Conservation (phyloP, 805 yeast species). For the Clavispora vitiphila region DNA sequence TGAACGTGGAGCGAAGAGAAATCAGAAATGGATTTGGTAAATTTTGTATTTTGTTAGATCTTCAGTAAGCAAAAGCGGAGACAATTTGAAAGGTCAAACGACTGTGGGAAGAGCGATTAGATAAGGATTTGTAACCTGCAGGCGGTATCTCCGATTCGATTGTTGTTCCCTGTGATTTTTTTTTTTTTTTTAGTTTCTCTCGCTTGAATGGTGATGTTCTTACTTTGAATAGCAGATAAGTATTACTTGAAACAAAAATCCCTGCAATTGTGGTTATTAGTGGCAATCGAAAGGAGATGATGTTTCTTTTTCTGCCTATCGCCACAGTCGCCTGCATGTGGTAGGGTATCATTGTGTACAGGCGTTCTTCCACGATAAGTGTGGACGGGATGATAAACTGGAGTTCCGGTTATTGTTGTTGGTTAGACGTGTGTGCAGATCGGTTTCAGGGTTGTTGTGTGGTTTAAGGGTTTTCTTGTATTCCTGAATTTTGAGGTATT, state of each 20-base stretch:
- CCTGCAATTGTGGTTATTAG: too few species aligned
- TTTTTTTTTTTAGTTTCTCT: too few species aligned
- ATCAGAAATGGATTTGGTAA: not conserved
- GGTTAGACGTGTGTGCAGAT: not conserved
- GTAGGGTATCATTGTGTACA: too few species aligned
- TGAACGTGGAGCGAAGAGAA: not conserved
- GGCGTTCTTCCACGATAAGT: not conserved
- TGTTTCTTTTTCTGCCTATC: not conserved
- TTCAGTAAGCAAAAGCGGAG: not conserved
- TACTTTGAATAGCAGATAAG: too few species aligned
- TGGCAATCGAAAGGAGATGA: too few species aligned
- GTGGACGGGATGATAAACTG: too few species aligned
- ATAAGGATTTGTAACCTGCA: not conserved
- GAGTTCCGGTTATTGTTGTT: too few species aligned
- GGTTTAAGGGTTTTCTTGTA: too few species aligned
- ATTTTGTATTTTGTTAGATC: not conserved
- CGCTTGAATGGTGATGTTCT: too few species aligned
- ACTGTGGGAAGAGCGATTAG: slow-evolving; percentile 1
- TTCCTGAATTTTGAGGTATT: too few species aligned
- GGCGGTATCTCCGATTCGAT: not conserved
- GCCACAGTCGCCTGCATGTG: not conserved
- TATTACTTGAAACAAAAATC: too few species aligned
- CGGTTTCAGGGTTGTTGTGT: too few species aligned
- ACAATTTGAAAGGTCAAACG: not conserved
- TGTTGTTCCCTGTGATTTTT: not conserved